Evolutionary conservation across 768 basidiomycete species (phyloP), one percentile per base, ranked within the genome.

Genomic region (Cyclocybe cylindracea): DNA sequence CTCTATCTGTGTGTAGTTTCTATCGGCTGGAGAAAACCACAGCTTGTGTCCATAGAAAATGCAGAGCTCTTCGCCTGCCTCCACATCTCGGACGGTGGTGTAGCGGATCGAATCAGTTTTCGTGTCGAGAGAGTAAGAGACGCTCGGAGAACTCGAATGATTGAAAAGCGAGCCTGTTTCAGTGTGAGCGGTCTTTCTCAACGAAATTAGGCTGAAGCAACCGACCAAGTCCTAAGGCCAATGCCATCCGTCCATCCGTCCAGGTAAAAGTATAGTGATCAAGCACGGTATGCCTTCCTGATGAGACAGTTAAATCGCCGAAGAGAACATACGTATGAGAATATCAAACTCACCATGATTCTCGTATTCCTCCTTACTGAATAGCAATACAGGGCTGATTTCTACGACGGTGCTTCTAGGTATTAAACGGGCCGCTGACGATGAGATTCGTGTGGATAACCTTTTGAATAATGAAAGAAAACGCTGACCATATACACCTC

Each of bases 331-430:
- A 48, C 6, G 31, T 29, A n/a, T 9, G 24, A 3, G 5, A 3
- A 24, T 24, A 24, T 24, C 24, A 41, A 36, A 52, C 57, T 66
- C 71, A 59, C 85, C 83, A 68, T 90, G 79, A 4, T 66, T 62
- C 40, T 80, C 74, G 59, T 93, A 94, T 69, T 94, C 91, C 19
- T 82, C 75, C 50, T 78, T 76, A 4, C 73, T 66, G 61, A 95
- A 82, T 9, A 96, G 72, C n/a, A 96, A 71, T 14, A 92, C 90
- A 2, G 95, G 94, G 55, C 88, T 89, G 58, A 85, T 80, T 67
- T 97, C 95, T 54, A 98, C 65, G n/a, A 88, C 58, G 0, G 87
- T 86, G 10, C 80, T 75, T 9, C 77, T 68, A 14, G 85, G 75
- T 53, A 94, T 84, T 32, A 56, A 57, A 13, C 70, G 70, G 7